Evolutionary conservation across 345 rosid genomes (phyloP).

Genomic region (Lumnitzera littorea): DNA sequence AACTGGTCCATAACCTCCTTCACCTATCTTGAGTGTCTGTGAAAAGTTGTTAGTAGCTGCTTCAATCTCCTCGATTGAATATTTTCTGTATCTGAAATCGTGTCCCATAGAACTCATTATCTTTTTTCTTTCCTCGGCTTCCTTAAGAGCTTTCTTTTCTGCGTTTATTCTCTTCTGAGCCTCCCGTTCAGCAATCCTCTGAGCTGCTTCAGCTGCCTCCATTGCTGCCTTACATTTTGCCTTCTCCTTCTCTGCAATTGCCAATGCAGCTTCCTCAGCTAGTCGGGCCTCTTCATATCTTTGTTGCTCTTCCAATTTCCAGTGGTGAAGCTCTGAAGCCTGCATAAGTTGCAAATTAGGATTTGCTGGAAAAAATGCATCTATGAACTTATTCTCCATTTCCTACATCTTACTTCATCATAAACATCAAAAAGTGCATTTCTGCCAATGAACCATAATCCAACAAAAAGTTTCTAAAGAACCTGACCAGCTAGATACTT

Average conservation of each 20-base stretch:
- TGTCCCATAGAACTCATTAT: constrained; percentile 13
- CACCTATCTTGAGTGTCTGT: constrained; percentile 59
- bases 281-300: constrained; percentile 40
- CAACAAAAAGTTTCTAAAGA: too few species aligned
- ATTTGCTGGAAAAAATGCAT: background rate
- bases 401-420: too few species aligned
- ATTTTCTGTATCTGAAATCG: constrained; percentile 45
- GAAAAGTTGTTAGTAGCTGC: constrained; percentile 53
- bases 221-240: constrained; percentile 47
- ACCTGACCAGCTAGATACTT: too few species aligned
- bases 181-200: constrained; percentile 49
- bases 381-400: background rate
- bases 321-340: constrained; percentile 48
- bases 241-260: constrained; percentile 52
- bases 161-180: constrained; percentile 43
- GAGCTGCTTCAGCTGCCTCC: constrained; percentile 57
- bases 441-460: too few species aligned
- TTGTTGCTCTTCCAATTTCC: constrained; percentile 51
- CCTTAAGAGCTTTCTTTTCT: constrained; percentile 29
- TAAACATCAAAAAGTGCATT: too few species aligned
- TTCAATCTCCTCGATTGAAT: constrained; percentile 74
- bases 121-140: constrained; percentile 26
- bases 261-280: constrained; percentile 53
- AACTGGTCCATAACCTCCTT: constrained; percentile 97
- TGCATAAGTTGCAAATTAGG: constrained; percentile 10